Base-by-base conservation (phyloP, 345 rosid genomes). In the Salix caprea region DNA sequence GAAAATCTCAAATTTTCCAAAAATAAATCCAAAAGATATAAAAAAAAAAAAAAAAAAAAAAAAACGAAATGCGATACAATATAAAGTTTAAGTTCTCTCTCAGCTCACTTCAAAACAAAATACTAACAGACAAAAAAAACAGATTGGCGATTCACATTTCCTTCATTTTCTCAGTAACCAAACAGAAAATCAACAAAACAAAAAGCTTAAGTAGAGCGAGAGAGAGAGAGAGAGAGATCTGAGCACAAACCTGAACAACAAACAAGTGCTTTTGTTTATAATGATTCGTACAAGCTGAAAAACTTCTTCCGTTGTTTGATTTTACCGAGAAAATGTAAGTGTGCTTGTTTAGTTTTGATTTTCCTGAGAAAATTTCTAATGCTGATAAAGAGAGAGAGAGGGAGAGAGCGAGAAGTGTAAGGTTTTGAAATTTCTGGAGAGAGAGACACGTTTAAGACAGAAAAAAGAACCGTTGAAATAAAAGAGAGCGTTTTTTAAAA, bases 391-490 rank as follows among this genome's bases (percentile, higher is more conserved):
- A 58, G 23, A 58, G 23, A 58, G 23, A 10, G 36, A 5, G 37
- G 1, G 37, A 23, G 1, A 3, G 64, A 58, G 37, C 73, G 73
- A 70, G 62, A 70, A 70, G 30, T 13, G 28, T 6, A 70, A 70
- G 73, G 84, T 54, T 34, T 24, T 28, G 72, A 77, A 46, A 24
- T 68, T 37, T 30, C 65, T 65, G 68, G 40, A 79, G n/a, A 67
- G 30, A 46, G 54, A 9, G 2, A 48, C 82, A 48, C 82, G 88
- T 82, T 85, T 72, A 62, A 32, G 71, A 71, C 0, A 8, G 42
- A 77, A 82, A 74, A 82, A 74, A 65, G 30, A 83, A 82, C 87
- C 87, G 88, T 76, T 86, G 68, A 74, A 58, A 10, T 23, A 10
- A 10, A 46, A 58, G 28, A 58, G 28, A 80, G 79, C 64, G 85